Evolutionary conservation across 257 asterid genomes (phyloP), one percentile per base, ranked within the genome.

Genomic region (Nicotiana sylvestris): DNA sequence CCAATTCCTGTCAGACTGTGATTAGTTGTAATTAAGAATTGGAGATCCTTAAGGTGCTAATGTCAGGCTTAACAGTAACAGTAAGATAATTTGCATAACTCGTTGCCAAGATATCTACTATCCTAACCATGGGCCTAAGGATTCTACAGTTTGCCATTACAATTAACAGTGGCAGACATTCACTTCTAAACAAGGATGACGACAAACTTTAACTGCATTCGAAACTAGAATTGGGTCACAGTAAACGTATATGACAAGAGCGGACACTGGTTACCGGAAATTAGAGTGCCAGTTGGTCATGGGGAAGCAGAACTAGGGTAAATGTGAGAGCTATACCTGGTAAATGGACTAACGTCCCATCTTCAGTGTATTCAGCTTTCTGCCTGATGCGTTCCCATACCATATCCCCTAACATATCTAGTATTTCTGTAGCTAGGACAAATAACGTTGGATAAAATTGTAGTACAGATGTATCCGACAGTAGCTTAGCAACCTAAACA

Each of bases 371-470:
- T 83, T 89, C 92, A 78, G 94, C 92, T 87, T 85, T 95, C 85
- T 86, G 88, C 86, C 81, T 89, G 85, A 95, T 88, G 83, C 98
- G 96, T 69, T 83, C 86, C 98, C 98, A 93, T 53, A 95, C 98
- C 82, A 93, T 81, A 87, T 91, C 94, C 82, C 98, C 98, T 51
- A 95, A 93, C 96, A 89, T 84, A 85, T 95, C 98, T 91, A 95
- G 85, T 82, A 92, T 88, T 82, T 95, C 98, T 74, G 95, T 92
- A 78, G 97, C 94, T 83, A 93, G 87, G 88, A 90, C 92, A 81
- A 95, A 95, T 83, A 93, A 86, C 32, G 92, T 91, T 80, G 98
- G 98, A 89, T 95, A 95, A 82, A 91, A 93, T 81, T 91, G 97
- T 84, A 86, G 66, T 37, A 84, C 85, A 33, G 97, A 88, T 77